Evolutionary conservation across 495 filamentous ascomycete genomes (phyloP).

Genomic region (Pyrenopolyporus hunteri): DNA sequence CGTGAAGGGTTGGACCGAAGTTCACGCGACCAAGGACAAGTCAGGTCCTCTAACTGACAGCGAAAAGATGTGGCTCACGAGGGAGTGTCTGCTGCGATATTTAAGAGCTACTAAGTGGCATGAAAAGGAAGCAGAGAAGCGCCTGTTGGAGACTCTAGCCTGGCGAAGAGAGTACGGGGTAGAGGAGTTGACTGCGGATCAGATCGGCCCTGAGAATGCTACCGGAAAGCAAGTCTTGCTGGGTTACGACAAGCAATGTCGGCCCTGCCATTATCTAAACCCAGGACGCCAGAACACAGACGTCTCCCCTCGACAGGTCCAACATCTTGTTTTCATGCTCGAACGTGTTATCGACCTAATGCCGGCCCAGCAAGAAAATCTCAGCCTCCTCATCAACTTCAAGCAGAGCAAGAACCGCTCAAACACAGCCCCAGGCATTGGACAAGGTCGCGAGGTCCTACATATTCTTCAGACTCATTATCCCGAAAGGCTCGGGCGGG

Average conservation of each 20-base stretch:
- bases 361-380: constrained; percentile 81
- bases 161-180: constrained; percentile 92
- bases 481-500: constrained; percentile 87
- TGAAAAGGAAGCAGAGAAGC: constrained; percentile 72
- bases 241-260: constrained; percentile 81
- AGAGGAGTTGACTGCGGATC: constrained; percentile 74
- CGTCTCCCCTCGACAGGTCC: constrained; percentile 84
- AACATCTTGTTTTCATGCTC: constrained; percentile 95
- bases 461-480: constrained; percentile 93
- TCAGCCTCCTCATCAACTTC: constrained; percentile 88
- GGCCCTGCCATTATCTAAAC: constrained; percentile 87
- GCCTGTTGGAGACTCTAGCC: constrained; percentile 76
- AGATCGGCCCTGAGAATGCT: constrained; percentile 89
- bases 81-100: constrained; percentile 90
- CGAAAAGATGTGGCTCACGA: constrained; percentile 88
- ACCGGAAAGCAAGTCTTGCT: constrained; percentile 92
- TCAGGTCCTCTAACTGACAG: constrained; percentile 71
- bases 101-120: constrained; percentile 94
- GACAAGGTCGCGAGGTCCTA: constrained; percentile 77
- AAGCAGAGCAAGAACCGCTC: constrained; percentile 68
- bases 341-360: constrained; percentile 89
- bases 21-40: constrained; percentile 69
- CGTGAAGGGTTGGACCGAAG: constrained; percentile 71
- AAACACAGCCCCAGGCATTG: constrained; percentile 76
- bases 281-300: constrained; percentile 92